Conservation (phyloP, 441 rosid genomes). For the Erodium moschatum region DNA sequence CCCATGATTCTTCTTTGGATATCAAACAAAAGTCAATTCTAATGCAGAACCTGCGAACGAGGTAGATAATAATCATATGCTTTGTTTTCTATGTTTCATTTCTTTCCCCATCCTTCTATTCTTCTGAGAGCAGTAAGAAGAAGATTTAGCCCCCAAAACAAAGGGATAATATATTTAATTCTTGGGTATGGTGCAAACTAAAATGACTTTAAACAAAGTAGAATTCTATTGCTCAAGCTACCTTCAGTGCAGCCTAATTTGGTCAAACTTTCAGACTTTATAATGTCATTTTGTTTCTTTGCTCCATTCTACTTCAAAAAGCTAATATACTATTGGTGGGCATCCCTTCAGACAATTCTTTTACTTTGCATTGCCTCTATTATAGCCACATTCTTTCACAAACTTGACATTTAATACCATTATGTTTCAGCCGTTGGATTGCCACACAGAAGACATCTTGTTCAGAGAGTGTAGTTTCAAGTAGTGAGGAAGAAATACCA, state of each 20-base stretch:
- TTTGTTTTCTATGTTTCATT: constrained; percentile 8
- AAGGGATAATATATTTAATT: background rate
- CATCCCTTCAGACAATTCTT: background rate
- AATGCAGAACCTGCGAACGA: constrained; percentile 67
- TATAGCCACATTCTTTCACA: too few relatives aligned
- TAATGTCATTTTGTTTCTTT: too few relatives aligned
- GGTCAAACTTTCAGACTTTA: background rate
- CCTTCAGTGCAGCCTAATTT: background rate
- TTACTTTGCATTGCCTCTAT: too few relatives aligned
- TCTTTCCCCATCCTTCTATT: background rate
- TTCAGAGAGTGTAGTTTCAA: constrained; percentile 22
- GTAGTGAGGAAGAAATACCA: constrained; percentile 34
- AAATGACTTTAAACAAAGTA: background rate
- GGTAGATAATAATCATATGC: constrained; percentile 36
- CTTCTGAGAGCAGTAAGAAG: background rate
- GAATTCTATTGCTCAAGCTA: background rate
- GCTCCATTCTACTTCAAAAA: too few relatives aligned
- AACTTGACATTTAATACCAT: constrained; percentile 24
- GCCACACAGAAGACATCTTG: constrained; percentile 33
- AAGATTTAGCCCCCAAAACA: background rate
- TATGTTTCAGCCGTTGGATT: constrained; percentile 65
- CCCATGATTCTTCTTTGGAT: constrained; percentile 62
- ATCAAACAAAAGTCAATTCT: constrained; percentile 50
- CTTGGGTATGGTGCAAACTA: too few relatives aligned
- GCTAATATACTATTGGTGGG: background rate